Evolutionary conservation across 345 rosid genomes (phyloP).

Genomic region (Eucalyptus pauciflora): DNA sequence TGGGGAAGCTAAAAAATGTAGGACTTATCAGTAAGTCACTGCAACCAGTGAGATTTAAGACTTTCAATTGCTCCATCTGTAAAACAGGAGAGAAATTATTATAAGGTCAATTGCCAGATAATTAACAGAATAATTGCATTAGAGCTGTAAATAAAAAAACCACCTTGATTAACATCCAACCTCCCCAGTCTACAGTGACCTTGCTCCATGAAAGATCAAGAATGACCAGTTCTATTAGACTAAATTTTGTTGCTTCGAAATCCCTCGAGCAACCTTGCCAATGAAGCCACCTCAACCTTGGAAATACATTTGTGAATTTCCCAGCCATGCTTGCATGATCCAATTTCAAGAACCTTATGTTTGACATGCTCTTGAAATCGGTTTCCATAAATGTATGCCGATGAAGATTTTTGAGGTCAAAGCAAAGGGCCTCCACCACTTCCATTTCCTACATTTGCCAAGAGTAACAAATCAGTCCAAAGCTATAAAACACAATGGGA

Average conservation of each 20-base stretch:
- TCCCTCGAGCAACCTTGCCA: neutral
- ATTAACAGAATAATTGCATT: neutral
- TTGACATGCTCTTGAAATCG: no score
- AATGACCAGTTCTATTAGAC: neutral
- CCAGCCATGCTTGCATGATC: neutral
- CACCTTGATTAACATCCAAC: neutral
- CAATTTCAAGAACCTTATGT: neutral
- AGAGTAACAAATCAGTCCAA: neutral
- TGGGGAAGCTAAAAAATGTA: neutral
- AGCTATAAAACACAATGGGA: neutral
- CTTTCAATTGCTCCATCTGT: neutral
- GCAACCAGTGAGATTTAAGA: neutral
- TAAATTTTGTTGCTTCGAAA: neutral
- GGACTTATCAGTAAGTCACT: neutral
- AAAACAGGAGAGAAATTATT: neutral
- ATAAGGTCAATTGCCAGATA: neutral
- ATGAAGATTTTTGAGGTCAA: no score
- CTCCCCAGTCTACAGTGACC: neutral
- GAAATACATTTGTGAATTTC: neutral
- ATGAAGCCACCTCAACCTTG: neutral
- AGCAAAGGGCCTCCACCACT: neutral
- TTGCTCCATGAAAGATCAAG: neutral
- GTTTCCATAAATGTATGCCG: neutral
- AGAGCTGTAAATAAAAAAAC: neutral
- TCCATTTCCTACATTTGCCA: neutral